phyloP scores from a whole-genome alignment of 495 filamentous ascomycete genomes.

The Penicillium canariense region DNA sequence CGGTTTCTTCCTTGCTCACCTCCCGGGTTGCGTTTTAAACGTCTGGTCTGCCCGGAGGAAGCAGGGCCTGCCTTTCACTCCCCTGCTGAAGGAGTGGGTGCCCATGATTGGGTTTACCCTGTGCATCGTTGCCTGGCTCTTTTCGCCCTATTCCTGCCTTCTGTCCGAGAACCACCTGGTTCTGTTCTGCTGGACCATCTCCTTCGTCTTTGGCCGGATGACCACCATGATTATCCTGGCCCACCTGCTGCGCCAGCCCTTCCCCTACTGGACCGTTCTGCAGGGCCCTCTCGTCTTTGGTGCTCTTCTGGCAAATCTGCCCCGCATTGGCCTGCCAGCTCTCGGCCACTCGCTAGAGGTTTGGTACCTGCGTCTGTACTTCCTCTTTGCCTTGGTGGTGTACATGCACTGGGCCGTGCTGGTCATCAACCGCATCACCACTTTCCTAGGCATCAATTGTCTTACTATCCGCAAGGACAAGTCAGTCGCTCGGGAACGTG shows the following conservation, averaged over 20 bases:
- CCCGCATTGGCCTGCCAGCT: conserved; percentile 67
- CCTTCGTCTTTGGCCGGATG: conserved; percentile 98
- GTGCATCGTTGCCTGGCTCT: conserved; percentile 77
- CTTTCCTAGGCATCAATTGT: conserved; percentile 89
- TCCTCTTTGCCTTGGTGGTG: conserved; percentile 72
- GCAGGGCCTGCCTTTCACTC: conserved; percentile 71
- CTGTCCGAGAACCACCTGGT: conserved; percentile 80
- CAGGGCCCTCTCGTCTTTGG: conserved; percentile 81
- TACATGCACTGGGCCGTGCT: conserved; percentile 92
- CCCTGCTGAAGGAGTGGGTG: conserved; percentile 91
- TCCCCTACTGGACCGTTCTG: conserved; percentile 95
- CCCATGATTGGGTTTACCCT: conserved; percentile 80
- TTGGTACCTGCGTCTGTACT: conserved; percentile 78
- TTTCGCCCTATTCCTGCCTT: conserved; percentile 78
- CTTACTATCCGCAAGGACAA: conserved; percentile 76
- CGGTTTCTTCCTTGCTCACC: conserved; percentile 74
- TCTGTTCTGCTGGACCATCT: conserved; percentile 89
- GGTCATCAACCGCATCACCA: conserved; percentile 88
- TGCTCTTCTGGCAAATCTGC: conserved; percentile 79
- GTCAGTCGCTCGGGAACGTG: conserved; percentile 36
- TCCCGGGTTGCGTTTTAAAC: conserved; percentile 77
- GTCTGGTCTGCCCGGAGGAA: conserved; percentile 72
- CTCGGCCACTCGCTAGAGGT: conserved; percentile 62
- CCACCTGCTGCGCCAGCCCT: conserved; percentile 88
- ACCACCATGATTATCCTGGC: conserved; percentile 99